Evolutionary conservation across 495 filamentous ascomycete genomes (phyloP), one percentile per base, ranked within the genome.

Genomic region (Cryomyces minteri): DNA sequence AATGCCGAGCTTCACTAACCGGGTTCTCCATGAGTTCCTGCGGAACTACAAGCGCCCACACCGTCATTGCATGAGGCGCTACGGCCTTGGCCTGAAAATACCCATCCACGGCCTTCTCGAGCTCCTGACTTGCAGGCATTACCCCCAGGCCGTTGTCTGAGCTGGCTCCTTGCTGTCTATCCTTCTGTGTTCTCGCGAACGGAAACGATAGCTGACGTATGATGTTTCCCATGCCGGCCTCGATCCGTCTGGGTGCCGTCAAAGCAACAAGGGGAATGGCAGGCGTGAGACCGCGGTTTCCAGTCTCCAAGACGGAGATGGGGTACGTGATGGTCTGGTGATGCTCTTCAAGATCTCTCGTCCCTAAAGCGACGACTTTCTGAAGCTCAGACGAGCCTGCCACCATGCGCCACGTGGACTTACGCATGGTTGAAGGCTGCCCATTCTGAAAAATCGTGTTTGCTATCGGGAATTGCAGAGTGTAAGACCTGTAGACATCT

Each of bases 381-480:
- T 14, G 34, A 14, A 38, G 12, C 34, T 38, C 34, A 2, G 9
- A 14, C 34, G 9, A 9, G 1, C 34, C 34, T 10, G 34, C 9
- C 12, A 9, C 40, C 38, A 40, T 48, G 14, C 33, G 6, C 80
- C 80, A 87, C 32, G 54, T 65, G 49, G 70, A 73, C 9, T 66
- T 66, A 28, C 70, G 59, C 9, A 87, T 62, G 4, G 79, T 82
- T 12, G 74, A 72, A 32, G 69, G 65, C 37, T 62, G 72, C 30
- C 81, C 83, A 51, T 76, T 88, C 40, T 72, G 61, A 53, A 88
- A 90, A 9, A 87, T 53, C 0, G 84, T 90, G 52, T 85, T 84
- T 46, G 84, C 79, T 29, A 87, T 67, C 6, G 81, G 83, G 47
- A 46, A 4, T 34, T n/a, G 6, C 18, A 12, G 12, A 14, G 12